Percentiles rank a stretch among this genome's conserved stretches.
phyloP scores from a whole-genome alignment of 2,329 filamentous ascomycete genomes.

The Neopestalotiopsis sp. region DNA sequence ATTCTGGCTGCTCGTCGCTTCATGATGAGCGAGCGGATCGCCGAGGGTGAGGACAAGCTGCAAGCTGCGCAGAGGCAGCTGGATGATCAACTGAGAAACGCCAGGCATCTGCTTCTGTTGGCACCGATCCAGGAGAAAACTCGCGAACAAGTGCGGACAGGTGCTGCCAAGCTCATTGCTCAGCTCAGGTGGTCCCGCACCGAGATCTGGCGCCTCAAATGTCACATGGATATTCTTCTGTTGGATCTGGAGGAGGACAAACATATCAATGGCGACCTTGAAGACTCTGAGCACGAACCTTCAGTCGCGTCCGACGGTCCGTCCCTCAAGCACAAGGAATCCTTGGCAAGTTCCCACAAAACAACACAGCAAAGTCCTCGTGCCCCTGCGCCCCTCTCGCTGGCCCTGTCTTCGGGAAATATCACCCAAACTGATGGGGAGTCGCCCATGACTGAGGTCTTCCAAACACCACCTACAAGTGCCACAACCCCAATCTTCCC shows the following conservation, averaged over 20 bases:
- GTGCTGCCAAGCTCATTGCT: conserved; percentile 83
- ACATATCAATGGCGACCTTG: conserved; percentile 43
- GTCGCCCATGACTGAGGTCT: conserved; percentile 49
- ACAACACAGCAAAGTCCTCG: conserved; percentile 42
- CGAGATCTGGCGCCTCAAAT: conserved; percentile 90
- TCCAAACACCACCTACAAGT: conserved; percentile 54
- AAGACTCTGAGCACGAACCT: conserved; percentile 26
- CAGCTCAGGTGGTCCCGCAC: conserved; percentile 94
- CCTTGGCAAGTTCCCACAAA: conserved; percentile 41
- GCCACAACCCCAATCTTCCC: conserved; percentile 44
- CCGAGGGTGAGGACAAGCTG: conserved; percentile 81
- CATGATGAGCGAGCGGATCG: conserved; percentile 83
- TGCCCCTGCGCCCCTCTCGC: conserved; percentile 38
- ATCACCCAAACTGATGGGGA: conserved; percentile 40
- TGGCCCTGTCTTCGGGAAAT: conserved; percentile 40
- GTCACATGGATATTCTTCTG: conserved; percentile 85
- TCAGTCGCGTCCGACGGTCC: conserved; percentile 26
- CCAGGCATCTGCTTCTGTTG: conserved; percentile 85
- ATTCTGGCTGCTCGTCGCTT: conserved; percentile 82
- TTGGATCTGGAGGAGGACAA: conserved; percentile 86
- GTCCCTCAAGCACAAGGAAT: conserved; percentile 34
- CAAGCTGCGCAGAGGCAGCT: conserved; percentile 75
- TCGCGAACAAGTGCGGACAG: conserved; percentile 82
- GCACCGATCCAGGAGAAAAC: conserved; percentile 92
- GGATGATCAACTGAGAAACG: conserved; percentile 84